Base-by-base conservation (phyloP, 306 rosid genomes). In the Malus orientalis region DNA sequence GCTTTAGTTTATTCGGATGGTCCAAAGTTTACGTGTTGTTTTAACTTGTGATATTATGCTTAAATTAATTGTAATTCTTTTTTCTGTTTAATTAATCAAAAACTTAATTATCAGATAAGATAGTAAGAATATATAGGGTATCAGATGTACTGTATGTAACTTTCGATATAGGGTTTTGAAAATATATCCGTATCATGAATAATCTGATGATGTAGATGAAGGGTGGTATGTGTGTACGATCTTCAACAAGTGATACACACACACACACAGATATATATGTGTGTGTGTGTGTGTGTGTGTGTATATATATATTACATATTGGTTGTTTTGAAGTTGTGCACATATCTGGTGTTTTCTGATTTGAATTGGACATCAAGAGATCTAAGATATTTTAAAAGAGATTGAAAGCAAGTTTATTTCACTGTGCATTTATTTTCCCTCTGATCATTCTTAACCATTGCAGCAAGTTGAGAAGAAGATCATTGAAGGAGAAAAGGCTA, bases 401-500 rank as follows among this genome's bases (percentile, higher is more conserved):
- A 73, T 38, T 45, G 25, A 58, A 33, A 72, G 23, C 67, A 7
- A 72, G 66, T 44, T 72, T 32, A 14, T 27, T 61, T 49, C 20
- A 15, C 2, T 49, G 20, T 49, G 54, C 45, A 27, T 69, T 57
- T 67, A 64, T 10, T 51, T 67, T 32, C 22, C 19, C n/a, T n/a
- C 19, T 58, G 49, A 45, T 66, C 45, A n/a, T 65, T 76, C 25
- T 54, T 45, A 70, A 69, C 67, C 57, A 79, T 58, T 76, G 51
- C 63, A 91, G 90, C 75, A 81, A 71, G 77, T 77, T 47, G 94
- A 83, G 77, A 87, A 87, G 76, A 74, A 80, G 74, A 80, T 81
- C 66, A 83, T 78, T 61, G 85, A 84, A 40, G 93, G 74, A 45
- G 81, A 44, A 55, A 80, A 84, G 75, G 81, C 67, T 40, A 71